A percentile compares a stretch with the other conserved stretches of the same genome.
Evolutionary conservation across 1,284 basidiomycete genomes (phyloP).

Genomic region (Ganoderma lucidum): DNA sequence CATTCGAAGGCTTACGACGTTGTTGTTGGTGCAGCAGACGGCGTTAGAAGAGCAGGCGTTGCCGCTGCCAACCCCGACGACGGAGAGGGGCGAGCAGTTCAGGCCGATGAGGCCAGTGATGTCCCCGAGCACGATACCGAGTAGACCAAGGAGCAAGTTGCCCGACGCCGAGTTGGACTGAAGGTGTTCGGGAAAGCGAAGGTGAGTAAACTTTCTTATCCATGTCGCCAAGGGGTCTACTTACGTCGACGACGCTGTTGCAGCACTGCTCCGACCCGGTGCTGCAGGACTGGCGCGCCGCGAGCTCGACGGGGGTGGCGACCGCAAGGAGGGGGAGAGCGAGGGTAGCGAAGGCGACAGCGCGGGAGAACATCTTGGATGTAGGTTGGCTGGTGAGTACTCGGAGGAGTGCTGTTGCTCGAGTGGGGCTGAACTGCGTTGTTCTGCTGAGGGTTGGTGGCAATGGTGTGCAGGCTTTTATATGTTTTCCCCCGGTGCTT

Average conservation of each 20-base stretch:
- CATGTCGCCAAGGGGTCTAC: neutral
- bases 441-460: conserved; percentile 24
- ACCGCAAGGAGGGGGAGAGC: conserved; percentile 39
- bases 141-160: conserved; percentile 22
- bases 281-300: conserved; percentile 29
- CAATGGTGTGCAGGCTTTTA: conserved; percentile 17
- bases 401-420: neutral
- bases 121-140: conserved; percentile 24
- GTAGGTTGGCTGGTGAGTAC: conserved; percentile 5
- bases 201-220: neutral
- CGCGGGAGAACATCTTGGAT: conserved; percentile 28
- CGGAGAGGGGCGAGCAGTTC: conserved; percentile 26
- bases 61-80: conserved; percentile 27
- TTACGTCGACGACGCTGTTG: conserved; percentile 21
- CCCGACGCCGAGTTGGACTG: conserved; percentile 25
- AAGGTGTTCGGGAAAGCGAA: neutral
- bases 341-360: conserved; percentile 26
- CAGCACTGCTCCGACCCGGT: conserved; percentile 32
- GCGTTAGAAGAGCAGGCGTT: conserved; percentile 21
- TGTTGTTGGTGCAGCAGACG: conserved; percentile 30
- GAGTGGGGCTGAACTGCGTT: conserved; percentile 25
- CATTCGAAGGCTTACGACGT: conserved; percentile 20
- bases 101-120: conserved; percentile 20
- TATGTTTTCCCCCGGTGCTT: conserved; percentile 8
- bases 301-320: conserved; percentile 37